Percentiles rank a stretch among this genome's conserved stretches.
These are phyloP conservation scores for Capronia epimyces DNA, from an alignment of 2,329 filamentous ascomycete species.

Conservation along the genomic window DNA sequence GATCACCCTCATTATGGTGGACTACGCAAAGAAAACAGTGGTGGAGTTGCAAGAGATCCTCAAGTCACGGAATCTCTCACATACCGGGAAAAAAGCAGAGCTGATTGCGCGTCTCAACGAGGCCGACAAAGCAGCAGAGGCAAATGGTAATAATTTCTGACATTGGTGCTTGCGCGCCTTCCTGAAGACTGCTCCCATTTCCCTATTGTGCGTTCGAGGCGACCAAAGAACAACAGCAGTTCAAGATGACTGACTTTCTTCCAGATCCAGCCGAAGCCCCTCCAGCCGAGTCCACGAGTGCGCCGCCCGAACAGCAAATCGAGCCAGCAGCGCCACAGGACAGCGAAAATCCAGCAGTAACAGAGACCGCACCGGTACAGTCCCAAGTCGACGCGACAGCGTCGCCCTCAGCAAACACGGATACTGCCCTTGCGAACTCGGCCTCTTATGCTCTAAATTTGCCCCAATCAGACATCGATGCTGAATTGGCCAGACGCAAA, in stretches of 20 bases:
- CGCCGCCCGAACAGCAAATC: slow-evolving; percentile 32
- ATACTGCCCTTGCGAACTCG: slow-evolving; percentile 18
- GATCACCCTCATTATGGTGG: slow-evolving; percentile 29
- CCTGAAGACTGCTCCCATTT: too few relatives aligned
- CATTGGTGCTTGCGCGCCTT: neutral
- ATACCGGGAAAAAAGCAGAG: slow-evolving; percentile 48
- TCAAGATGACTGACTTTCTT: neutral
- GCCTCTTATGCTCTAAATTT: slow-evolving; percentile 39
- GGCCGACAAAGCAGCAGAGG: slow-evolving; percentile 34
- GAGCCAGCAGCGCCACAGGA: slow-evolving; percentile 20
- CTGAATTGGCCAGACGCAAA: slow-evolving; percentile 45
- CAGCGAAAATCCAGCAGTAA: slow-evolving; percentile 27
- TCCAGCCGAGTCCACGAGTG: slow-evolving; percentile 30
- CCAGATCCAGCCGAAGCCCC: slow-evolving; percentile 19
- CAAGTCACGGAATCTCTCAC: slow-evolving; percentile 44
- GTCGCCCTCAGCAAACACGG: slow-evolving; percentile 17
- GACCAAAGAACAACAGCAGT: neutral
- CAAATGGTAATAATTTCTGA: slow-evolving; percentile 12
- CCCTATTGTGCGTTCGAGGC: neutral
- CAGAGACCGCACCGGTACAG: slow-evolving; percentile 25
- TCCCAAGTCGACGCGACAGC: slow-evolving; percentile 13
- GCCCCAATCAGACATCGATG: slow-evolving; percentile 41
- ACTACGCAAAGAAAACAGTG: slow-evolving; percentile 49
- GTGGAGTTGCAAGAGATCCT: slow-evolving; percentile 47
- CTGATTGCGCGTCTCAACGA: slow-evolving; percentile 45